Evolutionary conservation across 2,329 filamentous ascomycete species (phyloP).

Genomic region (Magnaporthiopsis rhizophila): DNA sequence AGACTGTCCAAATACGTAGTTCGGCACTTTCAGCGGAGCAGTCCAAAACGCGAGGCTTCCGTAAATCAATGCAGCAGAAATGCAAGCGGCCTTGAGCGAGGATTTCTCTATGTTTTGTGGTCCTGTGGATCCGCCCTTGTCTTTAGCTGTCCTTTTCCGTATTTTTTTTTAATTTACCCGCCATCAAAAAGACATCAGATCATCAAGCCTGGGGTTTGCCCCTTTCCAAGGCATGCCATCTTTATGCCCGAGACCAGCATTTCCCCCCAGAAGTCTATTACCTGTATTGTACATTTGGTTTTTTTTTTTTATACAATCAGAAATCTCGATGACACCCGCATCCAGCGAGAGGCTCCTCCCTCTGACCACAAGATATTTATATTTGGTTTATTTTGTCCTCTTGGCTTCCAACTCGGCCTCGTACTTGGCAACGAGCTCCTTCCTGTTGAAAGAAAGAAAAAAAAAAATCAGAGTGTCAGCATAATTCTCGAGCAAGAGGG

Average conservation of each 20-base stretch:
- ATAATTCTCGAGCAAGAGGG: constrained; percentile 1
- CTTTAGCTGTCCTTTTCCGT: neutral
- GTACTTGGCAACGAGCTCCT: constrained; percentile 51
- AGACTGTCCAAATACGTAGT: neutral
- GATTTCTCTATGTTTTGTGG: neutral
- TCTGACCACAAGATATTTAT: neutral
- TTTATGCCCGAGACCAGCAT: neutral
- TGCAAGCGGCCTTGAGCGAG: neutral
- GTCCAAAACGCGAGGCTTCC: neutral
- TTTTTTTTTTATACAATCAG: neutral
- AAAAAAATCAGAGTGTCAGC: constrained; percentile 16
- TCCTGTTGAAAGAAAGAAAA: constrained; percentile 27
- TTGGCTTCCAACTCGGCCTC: constrained; percentile 51
- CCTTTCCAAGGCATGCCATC: neutral
- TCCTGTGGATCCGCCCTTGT: neutral
- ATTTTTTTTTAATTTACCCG: neutral
- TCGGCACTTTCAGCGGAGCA: neutral
- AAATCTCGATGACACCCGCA: neutral
- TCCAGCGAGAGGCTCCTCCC: neutral
- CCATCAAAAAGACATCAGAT: neutral
- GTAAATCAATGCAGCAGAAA: neutral
- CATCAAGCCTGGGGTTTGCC: neutral
- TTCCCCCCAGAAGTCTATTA: neutral
- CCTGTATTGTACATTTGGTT: constrained; percentile 6
- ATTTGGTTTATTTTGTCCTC: constrained; percentile 38